Conservation (phyloP, 345 rosid species). For the Anacardium occidentale region DNA sequence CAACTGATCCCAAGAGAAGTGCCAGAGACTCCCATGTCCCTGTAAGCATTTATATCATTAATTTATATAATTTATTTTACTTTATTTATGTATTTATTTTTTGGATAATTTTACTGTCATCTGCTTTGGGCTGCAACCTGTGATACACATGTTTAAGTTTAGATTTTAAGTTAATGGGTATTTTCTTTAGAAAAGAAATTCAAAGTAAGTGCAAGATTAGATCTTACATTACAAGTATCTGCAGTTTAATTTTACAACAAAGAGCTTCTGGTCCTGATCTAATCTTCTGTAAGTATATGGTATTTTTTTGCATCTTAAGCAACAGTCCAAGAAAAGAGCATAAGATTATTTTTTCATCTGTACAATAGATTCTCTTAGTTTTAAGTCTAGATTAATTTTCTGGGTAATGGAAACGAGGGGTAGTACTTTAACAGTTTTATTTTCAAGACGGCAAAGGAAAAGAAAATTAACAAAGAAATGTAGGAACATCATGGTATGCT, state of each 20-base stretch:
- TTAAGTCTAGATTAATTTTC: no score
- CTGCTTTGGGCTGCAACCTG: not conserved
- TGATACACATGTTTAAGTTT: not conserved
- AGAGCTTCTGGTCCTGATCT: not conserved
- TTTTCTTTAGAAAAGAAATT: not conserved
- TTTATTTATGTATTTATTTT: not conserved
- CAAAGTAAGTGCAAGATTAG: not conserved
- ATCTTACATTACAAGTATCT: not conserved
- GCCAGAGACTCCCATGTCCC: constrained; percentile 93
- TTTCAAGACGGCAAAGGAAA: no score
- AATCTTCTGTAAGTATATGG: not conserved
- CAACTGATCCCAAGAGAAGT: constrained; percentile 80
- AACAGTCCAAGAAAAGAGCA: not conserved
- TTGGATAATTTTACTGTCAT: not conserved
- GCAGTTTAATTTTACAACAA: not conserved
- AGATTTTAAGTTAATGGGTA: not conserved
- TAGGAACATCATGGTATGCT: no score
- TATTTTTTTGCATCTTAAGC: no score
- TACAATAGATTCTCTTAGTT: no score
- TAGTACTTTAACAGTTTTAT: no score
- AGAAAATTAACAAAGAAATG: no score
- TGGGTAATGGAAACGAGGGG: no score
- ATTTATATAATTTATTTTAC: not conserved
- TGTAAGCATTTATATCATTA: constrained; percentile 32
- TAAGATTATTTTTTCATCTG: no score